Conservation (phyloP, 768 basidiomycete genomes). For the Lyophyllum shimeji region DNA sequence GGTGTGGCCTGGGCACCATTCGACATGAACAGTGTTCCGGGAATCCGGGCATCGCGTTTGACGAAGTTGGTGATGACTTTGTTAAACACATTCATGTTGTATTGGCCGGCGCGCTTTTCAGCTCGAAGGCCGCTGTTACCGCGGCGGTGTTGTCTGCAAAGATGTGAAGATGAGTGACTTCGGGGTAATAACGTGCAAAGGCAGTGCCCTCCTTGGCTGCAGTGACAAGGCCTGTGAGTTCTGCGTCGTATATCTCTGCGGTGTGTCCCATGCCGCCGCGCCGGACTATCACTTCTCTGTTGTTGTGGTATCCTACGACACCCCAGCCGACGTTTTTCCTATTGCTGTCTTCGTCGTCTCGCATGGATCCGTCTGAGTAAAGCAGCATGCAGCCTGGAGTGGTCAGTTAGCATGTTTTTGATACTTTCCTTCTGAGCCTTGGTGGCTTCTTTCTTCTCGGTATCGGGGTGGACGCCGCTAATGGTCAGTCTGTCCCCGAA, state of each 20-base stretch:
- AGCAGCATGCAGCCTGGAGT: not conserved
- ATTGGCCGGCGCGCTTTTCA: conserved; percentile 20
- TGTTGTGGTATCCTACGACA: conserved; percentile 15
- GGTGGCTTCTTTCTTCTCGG: not conserved
- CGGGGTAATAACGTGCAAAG: not conserved
- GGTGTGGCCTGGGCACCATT: not conserved
- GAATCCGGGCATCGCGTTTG: not conserved
- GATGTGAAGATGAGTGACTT: conserved; percentile 20
- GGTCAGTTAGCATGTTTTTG: not conserved
- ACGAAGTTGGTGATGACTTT: no score
- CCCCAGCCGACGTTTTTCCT: conserved; percentile 18
- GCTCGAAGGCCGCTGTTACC: conserved; percentile 16
- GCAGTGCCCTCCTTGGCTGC: conserved; percentile 12
- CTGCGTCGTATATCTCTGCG: conserved; percentile 27
- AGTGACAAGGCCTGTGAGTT: conserved; percentile 22
- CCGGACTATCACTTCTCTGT: conserved; percentile 8
- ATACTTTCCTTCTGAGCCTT: not conserved
- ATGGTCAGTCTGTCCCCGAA: not conserved
- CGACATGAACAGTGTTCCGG: not conserved
- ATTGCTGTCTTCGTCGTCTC: not conserved
- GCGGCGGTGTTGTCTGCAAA: conserved; percentile 16
- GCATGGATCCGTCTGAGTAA: conserved; percentile 7
- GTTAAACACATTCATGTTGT: not conserved
- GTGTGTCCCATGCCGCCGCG: conserved; percentile 21
- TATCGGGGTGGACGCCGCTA: not conserved